Conservation (phyloP, 2,329 filamentous ascomycete species). For the Zasmidium angulare region DNA sequence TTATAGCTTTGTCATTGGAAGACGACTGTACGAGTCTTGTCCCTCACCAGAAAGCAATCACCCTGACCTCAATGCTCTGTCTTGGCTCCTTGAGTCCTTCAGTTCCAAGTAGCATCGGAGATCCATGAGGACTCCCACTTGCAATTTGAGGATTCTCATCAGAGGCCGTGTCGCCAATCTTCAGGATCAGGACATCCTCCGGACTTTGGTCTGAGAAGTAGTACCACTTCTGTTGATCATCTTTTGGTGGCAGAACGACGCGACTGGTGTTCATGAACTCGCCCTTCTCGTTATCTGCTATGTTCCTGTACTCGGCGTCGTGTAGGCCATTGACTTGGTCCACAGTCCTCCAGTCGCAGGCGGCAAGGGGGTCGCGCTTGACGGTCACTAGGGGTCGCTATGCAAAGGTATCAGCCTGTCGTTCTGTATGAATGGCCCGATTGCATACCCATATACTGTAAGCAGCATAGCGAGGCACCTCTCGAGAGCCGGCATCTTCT, state of each 20-base stretch:
- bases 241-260: slow-evolving; percentile 1
- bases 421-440: background rate
- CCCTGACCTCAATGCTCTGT: slow-evolving; percentile 1
- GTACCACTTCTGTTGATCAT: background rate
- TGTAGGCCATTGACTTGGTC: background rate
- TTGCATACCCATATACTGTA: slow-evolving; percentile 8
- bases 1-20: too few relatives aligned
- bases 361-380: slow-evolving; percentile 6
- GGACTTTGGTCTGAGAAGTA: background rate
- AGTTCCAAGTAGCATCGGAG: background rate
- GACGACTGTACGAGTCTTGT: too few relatives aligned
- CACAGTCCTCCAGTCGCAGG: slow-evolving; percentile 5
- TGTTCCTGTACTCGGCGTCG: slow-evolving; percentile 1
- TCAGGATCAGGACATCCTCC: background rate
- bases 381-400: slow-evolving; percentile 2
- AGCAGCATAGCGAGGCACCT: slow-evolving; percentile 5
- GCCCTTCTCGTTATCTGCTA: slow-evolving; percentile 2
- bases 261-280: slow-evolving; percentile 9
- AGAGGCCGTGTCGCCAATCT: background rate
- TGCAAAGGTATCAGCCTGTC: too few relatives aligned
- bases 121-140: background rate
- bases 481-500: slow-evolving; percentile 1
- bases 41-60: slow-evolving; percentile 1
- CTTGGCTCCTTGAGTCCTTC: background rate
- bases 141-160: background rate